Base-by-base conservation (phyloP, 768 basidiomycete species). In the Russula foetens region DNA sequence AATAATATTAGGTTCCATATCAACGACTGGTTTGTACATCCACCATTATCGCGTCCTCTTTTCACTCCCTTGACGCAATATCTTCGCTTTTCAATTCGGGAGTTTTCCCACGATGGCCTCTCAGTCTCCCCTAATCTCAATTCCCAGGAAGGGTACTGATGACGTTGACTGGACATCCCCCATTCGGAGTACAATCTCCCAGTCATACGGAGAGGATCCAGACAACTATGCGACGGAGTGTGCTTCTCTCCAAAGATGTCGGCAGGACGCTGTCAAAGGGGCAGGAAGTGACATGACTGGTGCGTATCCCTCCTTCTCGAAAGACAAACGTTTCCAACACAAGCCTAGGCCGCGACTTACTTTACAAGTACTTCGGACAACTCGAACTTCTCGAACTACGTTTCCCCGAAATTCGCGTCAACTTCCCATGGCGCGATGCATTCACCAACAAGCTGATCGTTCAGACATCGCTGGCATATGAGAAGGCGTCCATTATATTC, bases 321-420 rank as follows among this genome's bases (percentile, higher is more conserved):
- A 52, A 48, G 38, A 43, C 53, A 26, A 48, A 21, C 8, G 17
- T 57, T 12, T 23, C 21, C 26, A 29, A 39, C 17, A 23, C 21
- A 26, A 17, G n/a, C 50, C n/a, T 69, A 87, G 95, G 88, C 14
- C 82, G 95, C 51, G 96, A 98, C 75, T 79, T 98, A 23, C 79
- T 99, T 46, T 98, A 96, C 86, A 98, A 97, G 75, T 99, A 99
- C 77, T 99, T 98, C 76, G 96, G 97, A 38, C 97, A 99, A 73
- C 85, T 99, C 46, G 97, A 99, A 69, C 83, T 98, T 5, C 84
- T 99, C 43, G 97, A 99, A 71, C 81, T 99, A 54, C 85, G 97
- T 39, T 99, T 99, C 76, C 84, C 96, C 9, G 96, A 98, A 72
- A 92, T 98, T 64, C 84, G 91, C 67, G 94, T 98, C 73, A 88